Percentiles rank a stretch among this genome's conserved stretches.
Evolutionary conservation across 2,329 filamentous ascomycete species (phyloP).

Genomic region (Cercospora zeina): DNA sequence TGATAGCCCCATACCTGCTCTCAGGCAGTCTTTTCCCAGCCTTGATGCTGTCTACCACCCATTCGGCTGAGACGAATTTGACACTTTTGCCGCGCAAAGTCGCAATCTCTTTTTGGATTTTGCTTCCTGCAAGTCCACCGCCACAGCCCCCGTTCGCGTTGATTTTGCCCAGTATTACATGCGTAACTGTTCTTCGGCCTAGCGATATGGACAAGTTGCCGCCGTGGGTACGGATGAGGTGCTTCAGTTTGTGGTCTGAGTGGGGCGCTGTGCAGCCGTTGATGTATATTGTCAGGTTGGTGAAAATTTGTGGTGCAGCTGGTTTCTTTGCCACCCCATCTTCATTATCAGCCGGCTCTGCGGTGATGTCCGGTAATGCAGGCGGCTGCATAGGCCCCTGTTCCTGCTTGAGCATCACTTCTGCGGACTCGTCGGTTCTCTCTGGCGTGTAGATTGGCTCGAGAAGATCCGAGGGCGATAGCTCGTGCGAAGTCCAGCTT

Average conservation of each 20-base stretch:
- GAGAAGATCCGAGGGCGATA: constrained; percentile 37
- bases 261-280: constrained; percentile 86
- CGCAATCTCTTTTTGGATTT: constrained; percentile 77
- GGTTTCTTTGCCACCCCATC: constrained; percentile 1
- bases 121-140: constrained; percentile 72
- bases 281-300: constrained; percentile 73
- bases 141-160: constrained; percentile 54
- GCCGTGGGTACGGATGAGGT: constrained; percentile 72
- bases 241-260: constrained; percentile 84
- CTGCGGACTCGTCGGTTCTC: neutral
- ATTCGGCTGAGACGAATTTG: constrained; percentile 79
- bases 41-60: constrained; percentile 82
- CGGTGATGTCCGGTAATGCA: neutral
- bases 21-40: constrained; percentile 73
- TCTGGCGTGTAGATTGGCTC: constrained; percentile 29
- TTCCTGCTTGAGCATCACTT: constrained; percentile 1
- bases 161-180: constrained; percentile 74
- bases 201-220: constrained; percentile 70
- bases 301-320: constrained; percentile 47
- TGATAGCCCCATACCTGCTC: constrained; percentile 66
- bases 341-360: neutral
- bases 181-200: constrained; percentile 73
- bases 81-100: constrained; percentile 67
- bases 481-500: constrained; percentile 39
- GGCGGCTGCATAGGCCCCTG: neutral